Evolutionary conservation across 169 alveolate genomes (phyloP).

Genomic region (Cryptosporidium parvum): DNA sequence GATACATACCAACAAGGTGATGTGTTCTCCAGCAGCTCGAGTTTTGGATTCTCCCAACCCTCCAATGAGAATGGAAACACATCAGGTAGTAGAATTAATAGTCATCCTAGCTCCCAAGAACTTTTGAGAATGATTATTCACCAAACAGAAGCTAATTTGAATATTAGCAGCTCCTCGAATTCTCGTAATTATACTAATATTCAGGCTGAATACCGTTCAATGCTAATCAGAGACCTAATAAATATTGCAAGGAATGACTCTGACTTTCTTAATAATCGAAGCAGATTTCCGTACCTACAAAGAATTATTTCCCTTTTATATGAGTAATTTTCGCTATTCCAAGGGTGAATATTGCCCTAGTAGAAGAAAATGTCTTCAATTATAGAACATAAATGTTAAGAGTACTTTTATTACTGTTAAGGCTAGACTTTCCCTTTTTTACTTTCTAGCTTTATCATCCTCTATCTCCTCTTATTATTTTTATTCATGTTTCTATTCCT

Average conservation of each 20-base stretch:
- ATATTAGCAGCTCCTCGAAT: background rate
- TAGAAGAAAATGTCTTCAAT: background rate
- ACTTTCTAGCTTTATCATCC: no score
- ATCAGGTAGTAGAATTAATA: background rate
- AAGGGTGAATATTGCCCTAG: background rate
- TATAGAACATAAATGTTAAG: background rate
- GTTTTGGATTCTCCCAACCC: constrained; percentile 8
- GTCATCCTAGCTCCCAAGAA: constrained; percentile 36
- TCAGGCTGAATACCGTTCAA: constrained; percentile 42
- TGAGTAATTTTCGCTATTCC: background rate
- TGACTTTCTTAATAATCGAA: constrained; percentile 41
- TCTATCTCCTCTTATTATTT: background rate
- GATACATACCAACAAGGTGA: constrained; percentile 45
- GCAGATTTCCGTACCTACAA: constrained; percentile 51
- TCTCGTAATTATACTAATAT: constrained; percentile 13
- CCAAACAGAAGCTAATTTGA: constrained; percentile 63
- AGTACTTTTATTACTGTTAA: background rate
- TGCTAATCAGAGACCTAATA: constrained; percentile 50
- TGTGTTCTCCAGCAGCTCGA: constrained; percentile 39
- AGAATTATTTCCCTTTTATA: constrained; percentile 26
- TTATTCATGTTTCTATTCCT: background rate
- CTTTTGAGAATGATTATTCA: constrained; percentile 31
- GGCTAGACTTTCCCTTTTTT: background rate
- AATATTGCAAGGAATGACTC: constrained; percentile 34
- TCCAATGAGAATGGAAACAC: background rate